Conservation (phyloP, 1,284 basidiomycete species). For the Albatrellus sp. region DNA sequence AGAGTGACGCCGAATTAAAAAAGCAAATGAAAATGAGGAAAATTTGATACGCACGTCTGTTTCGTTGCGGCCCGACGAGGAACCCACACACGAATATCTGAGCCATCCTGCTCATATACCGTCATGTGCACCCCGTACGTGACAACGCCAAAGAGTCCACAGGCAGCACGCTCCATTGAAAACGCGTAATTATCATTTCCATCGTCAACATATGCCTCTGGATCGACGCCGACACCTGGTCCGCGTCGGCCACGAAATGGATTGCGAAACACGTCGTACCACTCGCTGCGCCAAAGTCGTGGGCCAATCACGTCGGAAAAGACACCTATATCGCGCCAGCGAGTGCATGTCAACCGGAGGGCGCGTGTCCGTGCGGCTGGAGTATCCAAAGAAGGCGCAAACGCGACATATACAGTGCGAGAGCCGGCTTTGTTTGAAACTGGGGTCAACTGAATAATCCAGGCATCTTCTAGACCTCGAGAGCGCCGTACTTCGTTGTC, state of each 20-base stretch:
- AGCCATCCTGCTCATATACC: constrained; percentile 40
- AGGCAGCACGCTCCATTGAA: constrained; percentile 81
- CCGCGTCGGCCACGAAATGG: constrained; percentile 36
- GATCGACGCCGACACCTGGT: constrained; percentile 16
- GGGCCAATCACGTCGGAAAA: constrained; percentile 60
- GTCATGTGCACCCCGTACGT: constrained; percentile 87
- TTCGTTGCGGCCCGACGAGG: constrained; percentile 81
- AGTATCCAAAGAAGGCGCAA: constrained; percentile 37
- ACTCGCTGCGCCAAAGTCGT: constrained; percentile 73
- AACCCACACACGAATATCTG: constrained; percentile 69
- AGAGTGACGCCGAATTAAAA: neutral
- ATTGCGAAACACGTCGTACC: constrained; percentile 72
- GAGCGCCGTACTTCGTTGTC: constrained; percentile 30
- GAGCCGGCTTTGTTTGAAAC: constrained; percentile 12
- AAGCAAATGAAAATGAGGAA: constrained; percentile 2
- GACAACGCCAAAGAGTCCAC: constrained; percentile 79
- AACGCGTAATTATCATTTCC: constrained; percentile 56
- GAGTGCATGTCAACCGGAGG: constrained; percentile 50
- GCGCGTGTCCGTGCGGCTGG: constrained; percentile 43
- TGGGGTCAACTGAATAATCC: constrained; percentile 24
- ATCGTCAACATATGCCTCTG: constrained; percentile 2
- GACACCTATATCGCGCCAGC: constrained; percentile 54
- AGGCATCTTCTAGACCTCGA: constrained; percentile 23
- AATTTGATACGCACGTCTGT: constrained; percentile 50
- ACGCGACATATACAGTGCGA: constrained; percentile 28